Base-by-base conservation (phyloP, 1,284 basidiomycete genomes). In the Fistulinella cinereoalba region DNA sequence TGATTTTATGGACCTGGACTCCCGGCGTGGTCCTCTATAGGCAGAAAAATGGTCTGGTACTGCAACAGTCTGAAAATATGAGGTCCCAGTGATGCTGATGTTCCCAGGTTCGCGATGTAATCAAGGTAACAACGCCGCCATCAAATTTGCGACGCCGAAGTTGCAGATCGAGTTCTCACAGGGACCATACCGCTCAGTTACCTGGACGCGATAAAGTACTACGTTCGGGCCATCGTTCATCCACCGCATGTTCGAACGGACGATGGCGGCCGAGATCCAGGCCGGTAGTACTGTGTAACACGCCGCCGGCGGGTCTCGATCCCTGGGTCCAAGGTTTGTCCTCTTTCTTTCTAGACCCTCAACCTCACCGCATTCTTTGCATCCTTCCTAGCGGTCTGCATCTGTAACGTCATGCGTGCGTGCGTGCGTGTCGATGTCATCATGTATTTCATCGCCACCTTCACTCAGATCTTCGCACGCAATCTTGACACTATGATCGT, bases 151-250 rank as follows among this genome's bases (percentile, higher is more conserved):
- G n/a, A n/a, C n/a, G n/a, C n/a, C n/a, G n/a, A n/a, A n/a, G n/a
- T n/a, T n/a, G n/a, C n/a, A n/a, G n/a, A n/a, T n/a, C n/a, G n/a
- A n/a, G n/a, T n/a, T n/a, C n/a, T n/a, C n/a, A n/a, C n/a, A n/a
- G n/a, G n/a, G n/a, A n/a, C n/a, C n/a, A n/a, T n/a, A n/a, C n/a
- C n/a, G n/a, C n/a, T n/a, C n/a, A n/a, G n/a, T n/a, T n/a, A n/a
- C n/a, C n/a, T n/a, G n/a, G n/a, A n/a, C n/a, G n/a, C n/a, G n/a
- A n/a, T n/a, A n/a, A n/a, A n/a, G n/a, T n/a, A n/a, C n/a, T n/a
- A n/a, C n/a, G n/a, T n/a, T n/a, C n/a, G n/a, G n/a, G 50, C 76
- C 76, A 4, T 70, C 71, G 6, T 79, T 78, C 56, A 72, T 78
- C 44, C 59, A 66, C 15, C 63, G 71, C 13, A 75, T 79, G 69